These are phyloP conservation scores for Colletotrichum sojae DNA, from an alignment of 2,329 filamentous ascomycete species.

Conservation along the genomic window DNA sequence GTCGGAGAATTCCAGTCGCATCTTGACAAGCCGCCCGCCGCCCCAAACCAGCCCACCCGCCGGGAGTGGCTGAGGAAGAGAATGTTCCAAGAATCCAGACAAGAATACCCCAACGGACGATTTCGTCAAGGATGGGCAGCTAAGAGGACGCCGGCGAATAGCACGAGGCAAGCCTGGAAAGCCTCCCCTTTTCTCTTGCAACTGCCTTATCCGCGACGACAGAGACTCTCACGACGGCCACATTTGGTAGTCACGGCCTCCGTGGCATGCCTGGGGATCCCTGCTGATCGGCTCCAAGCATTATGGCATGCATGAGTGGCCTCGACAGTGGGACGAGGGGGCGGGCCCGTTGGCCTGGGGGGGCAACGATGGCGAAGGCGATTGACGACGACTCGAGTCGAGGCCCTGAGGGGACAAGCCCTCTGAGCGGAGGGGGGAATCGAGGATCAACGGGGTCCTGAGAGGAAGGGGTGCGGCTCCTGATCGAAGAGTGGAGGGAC, in stretches of 20 bases:
- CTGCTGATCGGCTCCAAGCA: constrained; percentile 38
- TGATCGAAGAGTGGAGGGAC: constrained; percentile 36
- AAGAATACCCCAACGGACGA: constrained; percentile 2
- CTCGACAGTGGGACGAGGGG: constrained; percentile 35
- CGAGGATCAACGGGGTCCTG: constrained; percentile 29
- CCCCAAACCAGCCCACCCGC: constrained; percentile 6
- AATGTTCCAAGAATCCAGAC: constrained; percentile 34
- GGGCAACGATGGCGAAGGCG: constrained; percentile 9
- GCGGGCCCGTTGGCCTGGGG: constrained; percentile 18
- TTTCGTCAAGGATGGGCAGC: constrained; percentile 12
- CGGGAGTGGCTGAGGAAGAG: constrained; percentile 27
- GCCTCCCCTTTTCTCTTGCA: constrained; percentile 31
- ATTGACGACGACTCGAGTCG: constrained; percentile 29
- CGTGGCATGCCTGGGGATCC: constrained; percentile 34
- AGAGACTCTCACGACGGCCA: constrained; percentile 21
- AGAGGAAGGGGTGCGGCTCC: constrained; percentile 26
- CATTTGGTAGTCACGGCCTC: constrained; percentile 23
- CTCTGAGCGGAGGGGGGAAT: constrained; percentile 13
- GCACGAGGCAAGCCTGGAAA: constrained; percentile 26
- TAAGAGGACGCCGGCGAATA: constrained; percentile 28
- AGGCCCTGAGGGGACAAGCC: neutral
- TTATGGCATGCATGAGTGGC: constrained; percentile 40
- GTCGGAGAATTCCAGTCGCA: neutral
- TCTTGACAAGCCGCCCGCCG: constrained; percentile 6
- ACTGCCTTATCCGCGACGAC: constrained; percentile 39